Evolutionary conservation across 345 rosid genomes (phyloP), one percentile per base, ranked within the genome.

Genomic region (Syzygium jambos): DNA sequence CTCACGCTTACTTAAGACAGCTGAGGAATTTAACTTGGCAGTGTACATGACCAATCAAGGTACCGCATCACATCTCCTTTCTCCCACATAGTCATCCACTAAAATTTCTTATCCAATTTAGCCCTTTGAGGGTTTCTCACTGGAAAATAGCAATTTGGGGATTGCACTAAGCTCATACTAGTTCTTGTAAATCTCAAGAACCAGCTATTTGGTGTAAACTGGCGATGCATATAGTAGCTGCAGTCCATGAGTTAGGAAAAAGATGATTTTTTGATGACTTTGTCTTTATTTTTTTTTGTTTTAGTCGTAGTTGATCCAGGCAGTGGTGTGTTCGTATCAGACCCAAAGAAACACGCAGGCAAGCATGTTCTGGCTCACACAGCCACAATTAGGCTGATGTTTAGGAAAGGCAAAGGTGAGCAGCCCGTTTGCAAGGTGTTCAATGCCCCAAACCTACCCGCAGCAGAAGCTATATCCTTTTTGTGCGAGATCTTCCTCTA

Each of bases 381-480:
- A 41, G 43, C 43, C 43, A 41, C 43, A 41, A 41, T 41, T 41
- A 41, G 43, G 43, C 6, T 41, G 43, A 41, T 41, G 43, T 41
- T 41, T 41, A 41, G 43, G 43, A 34, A 34, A 34, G 38, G 38
- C 38, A 41, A 41, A 41, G 43, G 43, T 41, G 43, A 41, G 43
- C 43, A 41, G 43, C 43, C 43, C 6, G 6, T 41, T 41, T 41
- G 43, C 43, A 41, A 41, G 43, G 43, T 41, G 43, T 11, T 94
- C 25, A 97, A 97, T 88, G 98, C 9, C 96, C 98, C 4, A 97
- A 97, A 95, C 90, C 95, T 95, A 9, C 97, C 97, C 2, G 95
- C 95, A 91, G 94, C 95, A 51, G 98, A 97, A 95, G 98, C 96
- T 85, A 96, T 94, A 97, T 97, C 98, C 98, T 46, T 78, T 78